Conservation (phyloP, 441 rosid genomes). For the Jatropha podagrica region DNA sequence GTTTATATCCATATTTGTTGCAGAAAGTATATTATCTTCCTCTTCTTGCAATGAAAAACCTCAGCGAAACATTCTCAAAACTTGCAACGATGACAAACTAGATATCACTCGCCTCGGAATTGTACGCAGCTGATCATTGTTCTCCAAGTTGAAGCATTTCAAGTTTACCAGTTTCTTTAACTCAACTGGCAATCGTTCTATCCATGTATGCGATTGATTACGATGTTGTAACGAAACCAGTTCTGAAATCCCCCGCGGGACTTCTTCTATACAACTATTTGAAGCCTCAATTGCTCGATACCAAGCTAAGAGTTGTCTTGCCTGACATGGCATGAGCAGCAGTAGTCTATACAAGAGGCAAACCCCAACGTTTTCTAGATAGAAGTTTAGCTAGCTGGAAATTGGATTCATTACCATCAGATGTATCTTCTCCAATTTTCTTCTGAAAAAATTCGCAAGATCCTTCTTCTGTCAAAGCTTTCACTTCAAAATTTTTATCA, state of each 20-base stretch:
- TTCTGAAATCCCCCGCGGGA: constrained; percentile 19
- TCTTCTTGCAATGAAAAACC: background rate
- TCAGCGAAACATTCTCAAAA: constrained; percentile 18
- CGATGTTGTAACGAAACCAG: constrained; percentile 22
- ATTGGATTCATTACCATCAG: no score
- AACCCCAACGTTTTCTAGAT: no score
- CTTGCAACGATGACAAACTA: background rate
- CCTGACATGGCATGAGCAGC: no score
- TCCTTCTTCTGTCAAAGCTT: no score
- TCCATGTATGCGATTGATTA: background rate
- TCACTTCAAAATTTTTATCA: no score
- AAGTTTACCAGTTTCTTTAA: constrained; percentile 24
- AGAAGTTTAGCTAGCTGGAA: no score
- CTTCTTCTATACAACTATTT: background rate
- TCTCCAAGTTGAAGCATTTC: constrained; percentile 29
- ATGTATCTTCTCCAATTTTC: no score
- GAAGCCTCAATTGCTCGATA: background rate
- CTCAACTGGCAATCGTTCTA: constrained; percentile 17
- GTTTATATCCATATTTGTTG: background rate
- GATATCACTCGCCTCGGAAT: constrained; percentile 24
- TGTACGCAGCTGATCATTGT: background rate
- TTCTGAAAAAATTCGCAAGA: no score
- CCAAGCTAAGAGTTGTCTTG: no score
- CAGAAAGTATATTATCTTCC: constrained; percentile 7
- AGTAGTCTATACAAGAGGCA: no score